A percentile compares a stretch with the other conserved stretches of the same genome.
phyloP scores from a whole-genome alignment of 78 protist genomes.

The Emiliania huxleyi region DNA sequence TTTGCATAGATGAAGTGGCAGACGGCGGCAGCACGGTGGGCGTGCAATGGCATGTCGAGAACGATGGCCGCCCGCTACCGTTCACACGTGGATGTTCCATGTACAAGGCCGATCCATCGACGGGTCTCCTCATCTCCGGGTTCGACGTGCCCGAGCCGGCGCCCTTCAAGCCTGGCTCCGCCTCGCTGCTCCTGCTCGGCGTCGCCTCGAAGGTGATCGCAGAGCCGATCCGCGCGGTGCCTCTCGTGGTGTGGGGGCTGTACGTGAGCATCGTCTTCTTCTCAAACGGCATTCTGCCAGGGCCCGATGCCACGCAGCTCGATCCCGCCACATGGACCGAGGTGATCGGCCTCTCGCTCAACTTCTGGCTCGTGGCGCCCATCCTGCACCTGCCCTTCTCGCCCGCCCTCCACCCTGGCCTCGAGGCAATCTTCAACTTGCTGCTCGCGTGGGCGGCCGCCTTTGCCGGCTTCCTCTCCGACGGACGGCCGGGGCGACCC shows the following conservation, averaged over 20 bases:
- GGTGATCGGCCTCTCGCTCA: background rate
- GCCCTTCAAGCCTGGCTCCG: background rate
- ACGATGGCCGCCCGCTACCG: background rate
- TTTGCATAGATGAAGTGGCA: background rate
- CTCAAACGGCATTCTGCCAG: too few relatives aligned
- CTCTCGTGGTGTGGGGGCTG: background rate
- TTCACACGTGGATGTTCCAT: background rate
- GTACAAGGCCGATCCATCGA: background rate
- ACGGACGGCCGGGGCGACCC: background rate
- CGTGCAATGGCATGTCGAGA: background rate
- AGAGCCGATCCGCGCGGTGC: too few relatives aligned
- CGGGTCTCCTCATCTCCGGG: background rate
- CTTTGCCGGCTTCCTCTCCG: background rate
- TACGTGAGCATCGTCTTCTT: background rate
- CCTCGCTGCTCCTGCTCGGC: background rate
- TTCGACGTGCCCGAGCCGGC: constrained; percentile 18
- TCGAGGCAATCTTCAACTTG: constrained; percentile 2
- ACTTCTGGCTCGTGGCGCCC: background rate
- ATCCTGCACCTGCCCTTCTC: background rate
- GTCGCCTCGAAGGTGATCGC: background rate
- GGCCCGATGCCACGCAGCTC: background rate
- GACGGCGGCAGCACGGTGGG: background rate
- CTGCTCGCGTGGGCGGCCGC: too few relatives aligned
- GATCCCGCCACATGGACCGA: background rate
- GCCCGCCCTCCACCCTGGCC: background rate